A percentile compares a stretch with the other conserved stretches of the same genome.
Conservation (phyloP, 192 early-diverging fungal species). For the Pilobolus umbonatus region DNA sequence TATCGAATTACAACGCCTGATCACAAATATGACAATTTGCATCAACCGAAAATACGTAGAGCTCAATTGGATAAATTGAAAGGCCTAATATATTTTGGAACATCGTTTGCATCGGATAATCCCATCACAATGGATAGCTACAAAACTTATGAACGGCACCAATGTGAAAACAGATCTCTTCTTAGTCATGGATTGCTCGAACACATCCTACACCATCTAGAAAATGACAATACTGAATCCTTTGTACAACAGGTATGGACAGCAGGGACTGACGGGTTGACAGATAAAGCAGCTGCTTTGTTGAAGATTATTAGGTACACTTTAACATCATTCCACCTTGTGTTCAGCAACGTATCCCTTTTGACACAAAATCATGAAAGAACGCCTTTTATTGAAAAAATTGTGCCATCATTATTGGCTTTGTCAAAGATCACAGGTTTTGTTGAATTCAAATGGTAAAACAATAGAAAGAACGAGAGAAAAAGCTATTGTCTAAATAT, state of each 20-base stretch:
- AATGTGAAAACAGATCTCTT: not conserved
- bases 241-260: conserved; percentile 4
- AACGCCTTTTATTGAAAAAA: conserved; percentile 2
- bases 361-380: conserved; percentile 2
- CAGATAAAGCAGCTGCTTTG: not conserved
- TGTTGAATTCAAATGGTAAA: conserved; percentile 13
- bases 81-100: conserved; percentile 2
- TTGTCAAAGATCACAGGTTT: conserved; percentile 1
- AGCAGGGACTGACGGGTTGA: not conserved
- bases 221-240: conserved; percentile 2
- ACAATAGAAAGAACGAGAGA: conserved; percentile 6
- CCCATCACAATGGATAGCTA: not conserved
- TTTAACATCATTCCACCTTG: not conserved
- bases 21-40: not conserved
- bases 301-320: not conserved
- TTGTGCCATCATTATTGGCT: not conserved
- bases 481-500: not conserved
- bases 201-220: not conserved
- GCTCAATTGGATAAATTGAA: not conserved
- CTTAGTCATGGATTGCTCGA: not conserved
- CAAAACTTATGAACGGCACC: conserved; percentile 1
- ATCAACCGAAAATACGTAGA: not conserved
- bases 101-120: not conserved
- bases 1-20: not conserved
- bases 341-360: not conserved